Conservation (phyloP, 2,329 filamentous ascomycete species). For the Didymella arachidicola region DNA sequence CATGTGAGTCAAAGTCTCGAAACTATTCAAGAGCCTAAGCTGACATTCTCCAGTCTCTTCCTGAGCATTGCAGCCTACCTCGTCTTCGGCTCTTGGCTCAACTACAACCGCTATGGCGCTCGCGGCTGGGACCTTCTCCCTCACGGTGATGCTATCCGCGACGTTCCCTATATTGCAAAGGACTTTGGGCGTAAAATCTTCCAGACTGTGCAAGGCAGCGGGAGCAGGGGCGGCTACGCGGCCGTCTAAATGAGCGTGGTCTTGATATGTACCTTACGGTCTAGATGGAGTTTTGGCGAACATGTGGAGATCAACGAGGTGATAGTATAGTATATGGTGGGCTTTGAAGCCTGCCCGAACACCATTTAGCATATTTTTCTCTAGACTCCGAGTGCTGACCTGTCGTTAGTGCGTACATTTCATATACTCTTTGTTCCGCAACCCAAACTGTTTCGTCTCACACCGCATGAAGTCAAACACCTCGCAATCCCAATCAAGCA, state of each 20-base stretch:
- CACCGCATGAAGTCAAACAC: too few species aligned
- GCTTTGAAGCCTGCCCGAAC: background rate
- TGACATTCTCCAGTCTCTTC: constrained; percentile 70
- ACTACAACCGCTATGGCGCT: constrained; percentile 96
- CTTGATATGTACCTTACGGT: background rate
- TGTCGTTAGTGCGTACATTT: background rate
- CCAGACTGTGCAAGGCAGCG: constrained; percentile 83
- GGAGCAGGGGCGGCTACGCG: constrained; percentile 89
- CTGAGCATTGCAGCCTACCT: constrained; percentile 86
- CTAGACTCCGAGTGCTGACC: constrained; percentile 1
- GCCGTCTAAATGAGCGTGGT: constrained; percentile 70
- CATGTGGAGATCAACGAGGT: background rate
- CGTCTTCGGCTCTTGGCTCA: constrained; percentile 98
- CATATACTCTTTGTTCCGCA: too few species aligned
- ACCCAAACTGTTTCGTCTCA: too few species aligned
- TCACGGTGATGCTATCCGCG: constrained; percentile 89
- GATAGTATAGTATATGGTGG: constrained; percentile 3
- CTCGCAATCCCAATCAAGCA: too few species aligned
- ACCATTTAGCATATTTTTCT: background rate
- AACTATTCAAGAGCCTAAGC: background rate
- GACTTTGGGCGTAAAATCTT: constrained; percentile 84
- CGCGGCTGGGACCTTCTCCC: constrained; percentile 94
- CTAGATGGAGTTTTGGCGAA: background rate
- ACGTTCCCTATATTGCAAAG: constrained; percentile 89
- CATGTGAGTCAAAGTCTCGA: constrained; percentile 67